These are phyloP conservation scores for Tylopilus orsonianus DNA, from an alignment of 1,284 basidiomycete genomes.

Conservation along the genomic window DNA sequence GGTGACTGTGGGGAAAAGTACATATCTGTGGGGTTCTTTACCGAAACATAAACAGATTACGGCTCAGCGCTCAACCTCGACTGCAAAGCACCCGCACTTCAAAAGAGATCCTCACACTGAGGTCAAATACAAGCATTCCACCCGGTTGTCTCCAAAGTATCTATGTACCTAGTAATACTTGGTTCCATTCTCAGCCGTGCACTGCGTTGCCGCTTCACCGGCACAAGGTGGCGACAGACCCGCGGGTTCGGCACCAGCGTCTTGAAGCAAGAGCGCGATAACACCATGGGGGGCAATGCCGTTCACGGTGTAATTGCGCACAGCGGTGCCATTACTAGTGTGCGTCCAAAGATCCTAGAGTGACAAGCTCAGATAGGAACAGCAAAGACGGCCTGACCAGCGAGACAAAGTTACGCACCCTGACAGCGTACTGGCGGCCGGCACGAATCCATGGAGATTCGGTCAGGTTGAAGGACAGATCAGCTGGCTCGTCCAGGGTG, in stretches of 20 bases:
- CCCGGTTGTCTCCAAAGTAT: background rate
- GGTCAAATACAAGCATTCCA: too few species aligned
- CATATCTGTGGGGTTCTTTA: background rate
- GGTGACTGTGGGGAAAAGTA: constrained; percentile 9
- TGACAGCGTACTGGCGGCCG: constrained; percentile 59
- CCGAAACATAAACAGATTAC: background rate
- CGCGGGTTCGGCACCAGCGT: constrained; percentile 64
- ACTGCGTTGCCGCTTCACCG: constrained; percentile 27
- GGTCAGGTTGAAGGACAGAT: constrained; percentile 61
- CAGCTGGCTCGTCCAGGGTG: constrained; percentile 49
- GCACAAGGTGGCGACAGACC: constrained; percentile 47
- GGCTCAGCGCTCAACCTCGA: too few species aligned
- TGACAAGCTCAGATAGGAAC: background rate
- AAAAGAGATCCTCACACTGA: too few species aligned
- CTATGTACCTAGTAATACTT: constrained; percentile 20
- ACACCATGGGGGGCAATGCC: constrained; percentile 63
- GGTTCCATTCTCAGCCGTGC: constrained; percentile 33
- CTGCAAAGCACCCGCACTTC: too few species aligned
- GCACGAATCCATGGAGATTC: constrained; percentile 72
- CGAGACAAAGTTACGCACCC: constrained; percentile 36
- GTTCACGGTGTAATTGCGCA: constrained; percentile 58
- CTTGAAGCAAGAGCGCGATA: constrained; percentile 59
- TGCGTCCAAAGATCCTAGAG: constrained; percentile 66
- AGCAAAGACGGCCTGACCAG: background rate
- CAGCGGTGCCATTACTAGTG: constrained; percentile 63